phyloP scores from a whole-genome alignment of 2,329 filamentous ascomycete species.

The Ramularia collo-cygni region DNA sequence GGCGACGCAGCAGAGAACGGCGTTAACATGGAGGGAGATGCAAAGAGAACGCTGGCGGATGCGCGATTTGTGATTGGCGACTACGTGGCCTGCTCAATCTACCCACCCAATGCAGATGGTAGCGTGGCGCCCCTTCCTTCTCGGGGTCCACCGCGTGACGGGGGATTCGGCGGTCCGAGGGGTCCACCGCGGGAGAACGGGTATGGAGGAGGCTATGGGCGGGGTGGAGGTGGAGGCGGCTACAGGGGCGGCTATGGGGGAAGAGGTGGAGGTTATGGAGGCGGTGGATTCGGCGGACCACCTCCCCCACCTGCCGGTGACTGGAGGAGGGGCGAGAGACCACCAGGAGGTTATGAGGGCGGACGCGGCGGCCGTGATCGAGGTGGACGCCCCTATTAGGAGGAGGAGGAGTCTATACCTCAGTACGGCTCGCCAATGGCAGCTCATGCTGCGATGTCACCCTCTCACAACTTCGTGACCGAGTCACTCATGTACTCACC shows the following conservation, averaged over 20 bases:
- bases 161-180: constrained; percentile 29
- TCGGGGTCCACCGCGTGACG: constrained; percentile 26
- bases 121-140: constrained; percentile 57
- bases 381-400: constrained; percentile 23
- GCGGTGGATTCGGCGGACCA: constrained; percentile 20
- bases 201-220: constrained; percentile 22
- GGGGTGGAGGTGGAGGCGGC: constrained; percentile 17
- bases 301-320: constrained; percentile 30
- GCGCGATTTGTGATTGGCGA: constrained; percentile 82
- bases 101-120: constrained; percentile 68
- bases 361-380: constrained; percentile 23
- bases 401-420: constrained; percentile 2
- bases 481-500: neutral
- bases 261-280: constrained; percentile 22
- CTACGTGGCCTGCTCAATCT: constrained; percentile 74
- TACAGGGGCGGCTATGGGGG: constrained; percentile 15
- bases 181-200: constrained; percentile 27
- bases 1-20: constrained; percentile 32
- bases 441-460: neutral
- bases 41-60: constrained; percentile 67
- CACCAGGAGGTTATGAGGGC: constrained; percentile 23
- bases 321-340: constrained; percentile 35
- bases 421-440: neutral
- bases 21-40: constrained; percentile 46
- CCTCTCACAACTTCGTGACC: neutral